Conservation (phyloP, 164 flowering plant species). For the Taxillus chinensis region DNA sequence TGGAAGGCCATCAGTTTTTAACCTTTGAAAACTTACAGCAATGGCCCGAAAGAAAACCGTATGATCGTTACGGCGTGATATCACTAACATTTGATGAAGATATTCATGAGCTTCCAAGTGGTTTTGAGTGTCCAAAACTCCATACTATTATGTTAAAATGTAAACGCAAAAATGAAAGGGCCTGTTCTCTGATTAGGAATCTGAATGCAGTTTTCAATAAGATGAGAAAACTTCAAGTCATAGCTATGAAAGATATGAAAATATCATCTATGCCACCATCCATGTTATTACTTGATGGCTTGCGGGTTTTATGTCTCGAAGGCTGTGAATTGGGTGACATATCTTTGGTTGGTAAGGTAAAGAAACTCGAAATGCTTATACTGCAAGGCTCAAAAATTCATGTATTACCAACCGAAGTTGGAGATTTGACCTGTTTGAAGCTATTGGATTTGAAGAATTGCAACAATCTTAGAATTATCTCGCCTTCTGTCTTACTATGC, state of each 20-base stretch:
- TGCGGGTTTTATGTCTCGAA: slow-evolving; percentile 4
- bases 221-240: background rate
- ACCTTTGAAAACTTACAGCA: background rate
- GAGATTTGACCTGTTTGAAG: slow-evolving; percentile 9
- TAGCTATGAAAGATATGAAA: background rate
- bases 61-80: background rate
- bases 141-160: background rate
- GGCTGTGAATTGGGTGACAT: slow-evolving; percentile 1
- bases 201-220: slow-evolving; percentile 1
- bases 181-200: background rate
- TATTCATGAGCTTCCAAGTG: slow-evolving; percentile 1
- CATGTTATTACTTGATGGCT: background rate
- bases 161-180: background rate
- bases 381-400: background rate
- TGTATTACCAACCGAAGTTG: slow-evolving; percentile 9
- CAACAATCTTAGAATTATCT: slow-evolving; percentile 9
- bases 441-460: slow-evolving; percentile 11
- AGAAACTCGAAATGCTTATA: slow-evolving; percentile 7
- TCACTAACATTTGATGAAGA: slow-evolving; percentile 1
- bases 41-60: background rate
- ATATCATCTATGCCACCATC: slow-evolving; percentile 2
- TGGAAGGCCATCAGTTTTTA: background rate
- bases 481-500: slow-evolving; percentile 4
- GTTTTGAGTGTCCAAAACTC: slow-evolving; percentile 5
- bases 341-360: background rate